Base-by-base conservation (phyloP, 2,329 filamentous ascomycete genomes). In the Simplicillium aogashimaense region DNA sequence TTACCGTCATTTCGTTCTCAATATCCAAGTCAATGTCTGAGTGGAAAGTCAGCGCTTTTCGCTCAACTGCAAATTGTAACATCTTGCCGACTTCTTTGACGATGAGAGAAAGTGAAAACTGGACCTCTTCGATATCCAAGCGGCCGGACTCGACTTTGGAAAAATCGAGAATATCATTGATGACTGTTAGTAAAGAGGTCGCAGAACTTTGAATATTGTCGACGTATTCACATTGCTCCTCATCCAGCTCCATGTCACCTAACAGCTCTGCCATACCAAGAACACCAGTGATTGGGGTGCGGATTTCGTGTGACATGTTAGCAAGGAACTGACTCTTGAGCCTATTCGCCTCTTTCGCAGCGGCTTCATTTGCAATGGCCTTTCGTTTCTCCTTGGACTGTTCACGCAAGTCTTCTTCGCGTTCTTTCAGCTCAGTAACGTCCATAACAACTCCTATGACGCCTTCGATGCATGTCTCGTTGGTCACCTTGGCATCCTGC, bases 141-240 rank as follows among this genome's bases (percentile, higher is more conserved):
- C 81, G 70, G 3, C 85, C 84, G 8, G 81, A 86, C 55, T 89
- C 85, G 2, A 87, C 81, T 57, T 94, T 94, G 4, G 86, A 92
- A 56, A 94, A 89, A 59, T 94, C 87, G 2, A 94, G 66, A 41
- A 94, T 94, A 52, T 94, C 87, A 53, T 94, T 94, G 59, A 94
- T 94, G 32, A 94, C 83, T 0, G 86, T 90, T 15, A 94, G 67
- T 3, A 94, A 64, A 2, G 84, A 86, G 47, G 90, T 88, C 0
- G 83, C 85, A 6, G 83, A 89, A 38, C 82, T 73, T 51, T 86
- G 80, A 7, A 90, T 86, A 45, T 86, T 87, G 48, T 86, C 81
- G 3, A 83, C 80, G 45, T 78, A 85, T 42, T 88, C 83, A 43
- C 73, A 70, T 51, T 87, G 82, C 49, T 88, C 83, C n/a, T 73